Conservation (phyloP, 106 monocot species). For the Dendrobium nobile region DNA sequence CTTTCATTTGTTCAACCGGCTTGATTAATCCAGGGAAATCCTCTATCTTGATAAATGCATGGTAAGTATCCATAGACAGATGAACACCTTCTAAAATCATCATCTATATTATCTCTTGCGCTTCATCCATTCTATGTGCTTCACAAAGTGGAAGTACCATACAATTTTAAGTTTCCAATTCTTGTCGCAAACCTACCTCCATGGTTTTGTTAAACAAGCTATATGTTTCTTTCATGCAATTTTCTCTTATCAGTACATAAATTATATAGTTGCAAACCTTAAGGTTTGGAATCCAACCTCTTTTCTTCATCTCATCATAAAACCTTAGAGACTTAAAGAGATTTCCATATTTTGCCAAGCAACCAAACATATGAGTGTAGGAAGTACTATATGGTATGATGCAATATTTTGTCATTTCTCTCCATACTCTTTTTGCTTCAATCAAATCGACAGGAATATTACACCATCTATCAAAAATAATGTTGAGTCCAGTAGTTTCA, state of each 20-base stretch:
- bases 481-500: slow-evolving; percentile 65
- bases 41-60: slow-evolving; percentile 60
- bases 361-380: no score
- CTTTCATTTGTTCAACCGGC: slow-evolving; percentile 55
- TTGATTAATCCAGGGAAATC: slow-evolving; percentile 38
- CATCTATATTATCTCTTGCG: not conserved
- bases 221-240: not conserved
- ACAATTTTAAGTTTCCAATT: no score
- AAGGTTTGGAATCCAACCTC: slow-evolving; percentile 60
- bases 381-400: no score
- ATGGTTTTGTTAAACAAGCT: slow-evolving; percentile 30
- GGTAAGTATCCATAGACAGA: slow-evolving; percentile 58
- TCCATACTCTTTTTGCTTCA: slow-evolving; percentile 88
- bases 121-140: slow-evolving; percentile 59
- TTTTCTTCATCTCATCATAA: slow-evolving; percentile 92
- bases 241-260: no score
- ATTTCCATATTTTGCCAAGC: no score
- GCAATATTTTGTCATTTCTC: slow-evolving; percentile 8
- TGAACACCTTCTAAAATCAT: not conserved
- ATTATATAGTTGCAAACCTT: slow-evolving; percentile 12
- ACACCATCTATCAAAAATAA: slow-evolving; percentile 74
- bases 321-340: no score
- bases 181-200: no score
- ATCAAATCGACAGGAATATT: slow-evolving; percentile 50
- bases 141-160: slow-evolving; percentile 1